Evolutionary conservation across 1,139 yeast species (phyloP).

Genomic region (Sporopachydermia cereana): DNA sequence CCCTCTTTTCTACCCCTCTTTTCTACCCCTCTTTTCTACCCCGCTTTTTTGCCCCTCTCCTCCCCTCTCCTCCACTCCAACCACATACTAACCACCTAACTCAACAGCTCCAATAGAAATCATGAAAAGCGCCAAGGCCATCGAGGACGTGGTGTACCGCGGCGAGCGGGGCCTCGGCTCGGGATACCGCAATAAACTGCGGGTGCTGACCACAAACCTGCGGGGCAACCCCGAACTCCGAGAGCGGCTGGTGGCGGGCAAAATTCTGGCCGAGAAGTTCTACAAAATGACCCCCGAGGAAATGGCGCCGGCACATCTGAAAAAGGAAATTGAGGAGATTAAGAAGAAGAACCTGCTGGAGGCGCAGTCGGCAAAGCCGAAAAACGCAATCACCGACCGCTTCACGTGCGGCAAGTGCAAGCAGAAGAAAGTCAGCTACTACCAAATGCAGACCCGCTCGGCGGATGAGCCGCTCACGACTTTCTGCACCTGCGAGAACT

Average conservation of each 20-base stretch:
- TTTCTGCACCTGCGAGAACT: constrained; percentile 92
- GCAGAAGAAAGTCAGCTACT: constrained; percentile 90
- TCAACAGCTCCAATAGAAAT: constrained; percentile 41
- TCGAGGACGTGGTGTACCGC: constrained; percentile 61
- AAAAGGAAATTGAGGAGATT: constrained; percentile 73
- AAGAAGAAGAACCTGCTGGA: constrained; percentile 85
- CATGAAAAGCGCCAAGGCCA: constrained; percentile 51
- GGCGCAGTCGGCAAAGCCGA: constrained; percentile 97
- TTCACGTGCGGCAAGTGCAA: constrained; percentile 97
- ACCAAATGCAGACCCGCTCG: constrained; percentile 94
- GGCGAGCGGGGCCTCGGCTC: constrained; percentile 42
- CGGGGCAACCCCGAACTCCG: constrained; percentile 83
- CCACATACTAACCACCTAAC: constrained; percentile 14
- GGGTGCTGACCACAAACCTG: constrained; percentile 74
- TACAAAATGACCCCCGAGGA: constrained; percentile 83
- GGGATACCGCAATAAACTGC: constrained; percentile 64
- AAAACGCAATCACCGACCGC: constrained; percentile 91
- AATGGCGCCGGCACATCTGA: constrained; percentile 82
- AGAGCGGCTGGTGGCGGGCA: constrained; percentile 51
- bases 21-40: too few relatives aligned
- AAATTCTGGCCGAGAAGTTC: constrained; percentile 50
- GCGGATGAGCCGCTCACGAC: constrained; percentile 99
- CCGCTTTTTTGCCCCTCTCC: too few relatives aligned
- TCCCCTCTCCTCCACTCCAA: too few relatives aligned
- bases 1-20: too few relatives aligned